A percentile compares a stretch with the other conserved stretches of the same genome.
Evolutionary conservation across 805 yeast species (phyloP).

Genomic region (Suhomyces sp.): DNA sequence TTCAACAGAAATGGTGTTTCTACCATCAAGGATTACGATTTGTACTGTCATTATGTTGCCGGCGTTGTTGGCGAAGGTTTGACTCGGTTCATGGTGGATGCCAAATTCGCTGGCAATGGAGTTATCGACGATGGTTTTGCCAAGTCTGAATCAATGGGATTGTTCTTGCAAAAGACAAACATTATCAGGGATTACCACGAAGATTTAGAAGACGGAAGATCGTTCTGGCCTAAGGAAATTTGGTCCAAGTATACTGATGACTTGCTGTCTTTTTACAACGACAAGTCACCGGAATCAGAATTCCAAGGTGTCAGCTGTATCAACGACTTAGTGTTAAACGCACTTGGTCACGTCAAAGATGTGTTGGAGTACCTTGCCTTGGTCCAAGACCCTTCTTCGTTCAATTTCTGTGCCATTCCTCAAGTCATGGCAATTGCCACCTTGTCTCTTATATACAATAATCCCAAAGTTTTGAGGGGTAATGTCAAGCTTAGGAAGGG

Average conservation of each 20-base stretch:
- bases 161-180: slow-evolving; percentile 92
- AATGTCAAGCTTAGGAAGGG: slow-evolving; percentile 92
- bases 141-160: slow-evolving; percentile 84
- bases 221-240: slow-evolving; percentile 94
- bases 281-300: slow-evolving; percentile 39
- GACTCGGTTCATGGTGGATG: slow-evolving; percentile 75
- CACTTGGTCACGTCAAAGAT: slow-evolving; percentile 74
- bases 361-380: slow-evolving; percentile 71
- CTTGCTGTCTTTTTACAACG: slow-evolving; percentile 54
- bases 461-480: slow-evolving; percentile 63
- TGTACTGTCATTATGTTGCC: slow-evolving; percentile 95
- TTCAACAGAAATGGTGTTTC: slow-evolving; percentile 77
- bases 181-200: slow-evolving; percentile 94
- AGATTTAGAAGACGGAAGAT: slow-evolving; percentile 86
- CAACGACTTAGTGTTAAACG: slow-evolving; percentile 75
- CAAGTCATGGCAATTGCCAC: slow-evolving; percentile 99
- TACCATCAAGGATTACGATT: slow-evolving; percentile 78
- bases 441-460: slow-evolving; percentile 78
- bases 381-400: slow-evolving; percentile 76
- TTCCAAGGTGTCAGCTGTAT: slow-evolving; percentile 70
- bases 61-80: slow-evolving; percentile 97
- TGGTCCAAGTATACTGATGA: slow-evolving; percentile 79
- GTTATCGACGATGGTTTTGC: slow-evolving; percentile 51
- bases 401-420: slow-evolving; percentile 94
- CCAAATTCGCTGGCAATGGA: slow-evolving; percentile 58